Base-by-base conservation (phyloP, 768 basidiomycete species). In the Russula earlei region DNA sequence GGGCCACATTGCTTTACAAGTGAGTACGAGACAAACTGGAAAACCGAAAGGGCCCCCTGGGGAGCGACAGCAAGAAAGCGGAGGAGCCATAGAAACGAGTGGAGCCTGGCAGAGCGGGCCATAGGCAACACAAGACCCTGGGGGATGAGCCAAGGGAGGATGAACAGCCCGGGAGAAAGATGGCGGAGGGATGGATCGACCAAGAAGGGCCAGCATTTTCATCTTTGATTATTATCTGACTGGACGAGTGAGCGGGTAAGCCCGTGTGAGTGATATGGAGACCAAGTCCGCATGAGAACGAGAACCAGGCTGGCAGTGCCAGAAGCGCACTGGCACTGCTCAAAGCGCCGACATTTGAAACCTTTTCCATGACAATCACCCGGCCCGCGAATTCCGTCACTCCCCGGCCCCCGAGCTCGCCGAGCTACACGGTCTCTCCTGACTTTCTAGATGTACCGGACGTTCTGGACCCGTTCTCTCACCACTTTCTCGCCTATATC, bases 1-100 rank as follows among this genome's bases (percentile, higher is more conserved):
- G 73, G 72, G 58, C 72, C 74, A 68, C 83, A 84, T 65, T 84
- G 80, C 53, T 71, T 64, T 58, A 80, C 75, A 27, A 67, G 52
- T 20, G 79, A 76, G 54, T 70, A 72, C 6, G 63, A 55, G 55
- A 71, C 64, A 45, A 63, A 58, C 14, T 66, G 40, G 55, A 70
- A 72, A 34, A 52, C 17, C n/a, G 67, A 63, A 20, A 64, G 63
- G 29, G 61, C 68, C 45, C 63, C 58, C 52, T 54, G 63, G 48
- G 68, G 68, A 38, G 53, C 61, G 14, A 64, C 47, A 31, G 61
- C 63, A 22, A 69, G 58, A 24, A 65, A 42, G 37, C 41, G 47
- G 34, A 55, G 22, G 60, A 51, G 41, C 27, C 34, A 45, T 52
- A 49, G 38, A 25, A 48, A 31, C 25, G 59, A 46, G 54, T 42